phyloP scores from a whole-genome alignment of 164 flowering plant genomes.

The Hamamelis virginiana region DNA sequence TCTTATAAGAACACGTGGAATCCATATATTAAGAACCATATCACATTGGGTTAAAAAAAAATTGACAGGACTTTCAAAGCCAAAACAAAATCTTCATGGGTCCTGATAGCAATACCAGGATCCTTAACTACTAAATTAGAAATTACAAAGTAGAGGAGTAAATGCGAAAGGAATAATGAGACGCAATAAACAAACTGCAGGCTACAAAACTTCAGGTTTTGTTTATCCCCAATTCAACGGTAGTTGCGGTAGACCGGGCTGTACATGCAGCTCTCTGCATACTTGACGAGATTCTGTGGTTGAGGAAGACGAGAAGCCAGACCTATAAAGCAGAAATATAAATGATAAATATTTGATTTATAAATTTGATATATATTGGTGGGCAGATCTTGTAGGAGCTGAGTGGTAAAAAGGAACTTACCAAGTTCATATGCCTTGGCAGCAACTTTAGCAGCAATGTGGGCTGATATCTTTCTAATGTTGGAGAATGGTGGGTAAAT shows the following conservation, averaged over 20 bases:
- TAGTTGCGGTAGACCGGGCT: conserved; percentile 56
- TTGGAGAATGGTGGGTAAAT: conserved; percentile 66
- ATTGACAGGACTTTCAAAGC: too few relatives aligned
- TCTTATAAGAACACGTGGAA: too few relatives aligned
- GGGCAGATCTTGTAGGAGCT: too few relatives aligned
- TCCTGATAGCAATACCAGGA: too few relatives aligned
- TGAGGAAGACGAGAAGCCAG: conserved; percentile 64
- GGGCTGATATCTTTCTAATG: conserved; percentile 66
- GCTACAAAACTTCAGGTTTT: background rate
- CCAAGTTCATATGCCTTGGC: conserved; percentile 72
- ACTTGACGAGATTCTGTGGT: conserved; percentile 53
- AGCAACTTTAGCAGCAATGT: conserved; percentile 69
- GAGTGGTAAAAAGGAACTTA: conserved; percentile 17
- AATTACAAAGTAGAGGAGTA: background rate
- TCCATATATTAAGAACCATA: too few relatives aligned
- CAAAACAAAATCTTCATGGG: too few relatives aligned
- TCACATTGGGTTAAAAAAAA: too few relatives aligned
- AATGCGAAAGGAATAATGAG: background rate
- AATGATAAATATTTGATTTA: background rate
- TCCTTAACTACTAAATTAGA: background rate
- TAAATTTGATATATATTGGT: too few relatives aligned
- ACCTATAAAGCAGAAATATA: conserved; percentile 30
- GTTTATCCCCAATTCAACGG: conserved; percentile 26
- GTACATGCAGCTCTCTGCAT: conserved; percentile 79
- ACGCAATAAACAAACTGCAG: background rate